A percentile compares a stretch with the other conserved stretches of the same genome.
Evolutionary conservation across 495 filamentous ascomycete species (phyloP).

Genomic region (Neurospora sp.): DNA sequence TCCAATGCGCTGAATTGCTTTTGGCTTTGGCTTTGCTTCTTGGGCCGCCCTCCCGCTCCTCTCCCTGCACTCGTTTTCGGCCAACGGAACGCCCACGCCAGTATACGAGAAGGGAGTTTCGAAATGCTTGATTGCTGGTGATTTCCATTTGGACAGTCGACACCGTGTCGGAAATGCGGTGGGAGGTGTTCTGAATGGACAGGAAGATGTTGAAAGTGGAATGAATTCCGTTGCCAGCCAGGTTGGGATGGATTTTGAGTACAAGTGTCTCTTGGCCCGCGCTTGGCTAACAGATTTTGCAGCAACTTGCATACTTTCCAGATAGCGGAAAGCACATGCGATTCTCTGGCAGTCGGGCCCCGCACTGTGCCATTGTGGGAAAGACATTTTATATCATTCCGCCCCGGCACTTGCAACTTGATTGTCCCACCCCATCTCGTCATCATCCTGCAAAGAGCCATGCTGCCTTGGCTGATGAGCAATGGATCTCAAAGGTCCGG

Average conservation of each 20-base stretch:
- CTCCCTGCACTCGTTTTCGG: not conserved
- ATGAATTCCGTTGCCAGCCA: not conserved
- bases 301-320: not conserved
- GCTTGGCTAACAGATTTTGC: not conserved
- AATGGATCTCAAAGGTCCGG: not conserved
- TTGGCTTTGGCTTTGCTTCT: not conserved
- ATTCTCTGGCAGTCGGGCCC: not conserved
- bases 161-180: not conserved
- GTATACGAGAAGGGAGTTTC: not conserved
- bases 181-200: not conserved
- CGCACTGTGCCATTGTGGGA: not conserved
- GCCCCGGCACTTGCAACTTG: not conserved
- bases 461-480: not conserved
- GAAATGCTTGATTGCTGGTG: not conserved
- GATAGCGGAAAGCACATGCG: not conserved
- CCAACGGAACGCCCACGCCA: not conserved
- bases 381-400: not conserved
- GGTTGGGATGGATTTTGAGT: too few species aligned
- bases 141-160: not conserved
- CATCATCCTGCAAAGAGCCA: not conserved
- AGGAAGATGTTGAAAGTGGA: not conserved
- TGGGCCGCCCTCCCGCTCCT: not conserved
- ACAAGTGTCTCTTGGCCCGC: not conserved
- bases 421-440: not conserved
- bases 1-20: too few species aligned